Base-by-base conservation (phyloP, 768 basidiomycete species). In the Amanita muscaria region DNA sequence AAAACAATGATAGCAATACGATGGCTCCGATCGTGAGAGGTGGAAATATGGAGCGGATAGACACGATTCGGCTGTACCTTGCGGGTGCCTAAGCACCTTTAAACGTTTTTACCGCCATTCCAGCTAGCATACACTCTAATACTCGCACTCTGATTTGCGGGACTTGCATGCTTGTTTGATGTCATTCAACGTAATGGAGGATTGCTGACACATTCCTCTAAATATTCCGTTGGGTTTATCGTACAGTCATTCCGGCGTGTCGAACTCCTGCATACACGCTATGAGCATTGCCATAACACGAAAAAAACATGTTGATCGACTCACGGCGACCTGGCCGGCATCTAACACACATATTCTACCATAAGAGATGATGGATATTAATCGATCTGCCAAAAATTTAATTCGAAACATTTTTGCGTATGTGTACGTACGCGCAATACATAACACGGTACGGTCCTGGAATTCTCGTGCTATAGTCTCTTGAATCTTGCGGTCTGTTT, bases 401-500 rank as follows among this genome's bases (percentile, higher is more conserved):
- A 12, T 6, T 29, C 27, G 7, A 29, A 14, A 16, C 40, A 29
- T 15, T 33, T 22, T 19, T 3, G 34, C 15, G 40, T 24, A 23
- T 18, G 14, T 41, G 5, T 9, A 15, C 18, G 24, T 14, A 71
- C 84, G 61, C 53, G 87, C 87, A 49, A 93, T 92, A 61, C 86
- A 90, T 12, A 93, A 63, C 43, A 93, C 75, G 0, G 92, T 94
- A 51, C 82, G 79, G 59, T 90, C 82, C 34, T 72, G 66, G 67
- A 94, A 97, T 66, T 86, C 83, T 39, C 70, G 69, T 1, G 87
- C 74, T 50, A 97, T 94, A 4, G 92, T 94, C 50, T 85, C 75
- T 58, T 96, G 92, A 48, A 98, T 92, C 59, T 87, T 88, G 47
- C 80, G 68, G 64, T 96, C 92, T 1, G 89, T 93, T 62, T 88